Evolutionary conservation across 148 eudicot genomes (phyloP), one percentile per base, ranked within the genome.

Genomic region (Arctostaphylos glauca): DNA sequence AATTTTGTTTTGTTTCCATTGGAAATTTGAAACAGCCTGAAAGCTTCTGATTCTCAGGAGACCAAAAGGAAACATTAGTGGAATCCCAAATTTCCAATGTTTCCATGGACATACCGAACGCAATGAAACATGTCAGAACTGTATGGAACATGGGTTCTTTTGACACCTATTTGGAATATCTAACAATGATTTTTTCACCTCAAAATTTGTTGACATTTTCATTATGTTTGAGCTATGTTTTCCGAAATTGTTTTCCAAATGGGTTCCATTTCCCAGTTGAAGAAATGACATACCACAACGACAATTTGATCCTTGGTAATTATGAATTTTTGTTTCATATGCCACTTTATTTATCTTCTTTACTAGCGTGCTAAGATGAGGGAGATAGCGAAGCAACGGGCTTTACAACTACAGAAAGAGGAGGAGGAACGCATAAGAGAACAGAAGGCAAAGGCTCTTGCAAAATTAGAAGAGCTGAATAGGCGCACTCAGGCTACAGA

Each of bases 381-480:
- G 80, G 99, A 97, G 91, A 77, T 89, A 75, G 97, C 96, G 46
- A 97, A 87, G 87, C 97, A 94, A 82, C 95, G 97, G 80, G 95
- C 94, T 68, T 84, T 88, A 60, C 93, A 93, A 84, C 87, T 88
- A 48, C 96, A 93, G 86, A 90, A 89, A 91, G 99, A 94, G 88
- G 99, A 97, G 87, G 98, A 97, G 86, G 98, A 94, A 84, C 86
- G 98, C 38, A 89, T 76, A 21, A 89, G 91, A 86, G 97, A 97
- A 81, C 99, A 91, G 90, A 94, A 89, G 85, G 99, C 98, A 50
- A 97, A 94, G 90, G 99, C 98, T 82, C 86, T 82, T 68, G 99
- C 97, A 71, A 97, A 97, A 87, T 87, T 97, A 83, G 96, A 94
- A 83, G 99, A 97, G 85, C 85, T 97, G 89, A 88, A 96, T 82